Conservation (phyloP, 768 basidiomycete genomes). For the Chlorophyllum brunneum region DNA sequence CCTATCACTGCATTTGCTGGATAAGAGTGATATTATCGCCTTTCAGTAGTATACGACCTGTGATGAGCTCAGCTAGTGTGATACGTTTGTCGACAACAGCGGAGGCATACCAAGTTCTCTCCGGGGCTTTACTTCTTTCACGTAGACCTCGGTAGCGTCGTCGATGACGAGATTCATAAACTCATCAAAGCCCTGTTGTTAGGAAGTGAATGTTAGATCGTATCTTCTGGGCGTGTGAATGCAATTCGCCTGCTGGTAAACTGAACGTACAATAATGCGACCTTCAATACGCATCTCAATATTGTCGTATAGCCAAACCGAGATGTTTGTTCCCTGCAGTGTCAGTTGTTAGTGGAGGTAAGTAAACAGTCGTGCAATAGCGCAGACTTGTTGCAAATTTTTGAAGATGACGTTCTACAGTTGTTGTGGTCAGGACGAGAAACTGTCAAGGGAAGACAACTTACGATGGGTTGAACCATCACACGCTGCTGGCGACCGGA, state of each 20-base stretch:
- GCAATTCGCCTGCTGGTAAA: too few relatives aligned
- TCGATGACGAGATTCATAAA: constrained; percentile 99
- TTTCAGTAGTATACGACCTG: constrained; percentile 94
- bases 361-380: neutral
- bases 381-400: constrained; percentile 80
- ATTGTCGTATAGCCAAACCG: constrained; percentile 97
- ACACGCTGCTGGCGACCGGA: constrained; percentile 91
- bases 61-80: constrained; percentile 9
- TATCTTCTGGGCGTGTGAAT: constrained; percentile 6
- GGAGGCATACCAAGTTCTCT: constrained; percentile 68
- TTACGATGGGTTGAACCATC: constrained; percentile 99
- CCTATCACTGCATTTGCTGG: constrained; percentile 48
- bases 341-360: constrained; percentile 1
- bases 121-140: constrained; percentile 84
- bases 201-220: constrained; percentile 8
- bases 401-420: constrained; percentile 94
- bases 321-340: constrained; percentile 72
- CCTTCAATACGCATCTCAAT: constrained; percentile 96
- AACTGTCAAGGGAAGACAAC: constrained; percentile 25
- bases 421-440: constrained; percentile 1
- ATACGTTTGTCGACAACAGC: constrained; percentile 3
- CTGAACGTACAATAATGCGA: constrained; percentile 79
- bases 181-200: constrained; percentile 91
- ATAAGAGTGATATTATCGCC: constrained; percentile 99
- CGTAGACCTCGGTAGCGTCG: constrained; percentile 87